Base-by-base conservation (phyloP, 2,329 filamentous ascomycete species). In the Fusarium circinatum region DNA sequence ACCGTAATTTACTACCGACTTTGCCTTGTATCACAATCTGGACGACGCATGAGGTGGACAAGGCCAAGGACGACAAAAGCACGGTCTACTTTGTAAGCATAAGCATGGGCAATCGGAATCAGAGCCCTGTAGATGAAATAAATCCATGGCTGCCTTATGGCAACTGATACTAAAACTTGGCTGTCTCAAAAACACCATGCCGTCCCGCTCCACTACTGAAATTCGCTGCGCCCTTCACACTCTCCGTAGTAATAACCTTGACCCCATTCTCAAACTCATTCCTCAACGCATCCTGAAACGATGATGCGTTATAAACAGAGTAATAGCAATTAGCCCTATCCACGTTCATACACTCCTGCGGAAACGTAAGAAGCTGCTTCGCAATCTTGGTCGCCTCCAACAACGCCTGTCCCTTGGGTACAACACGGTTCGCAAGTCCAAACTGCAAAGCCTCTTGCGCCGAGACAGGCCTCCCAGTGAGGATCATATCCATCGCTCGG, bases 391-490 rank as follows among this genome's bases (percentile, higher is more conserved):
- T 68, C 8, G 65, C 65, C 47, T 67, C 65, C 17, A 13, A 22
- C 36, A 68, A 48, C 1, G 30, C 64, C 12, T 68, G 64, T 7
- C 65, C 64, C 17, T 62, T 62, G 3, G 62, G 52, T 0, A 68
- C 62, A 47, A 68, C 22, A 2, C 62, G 65, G 6, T 68, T 68
- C 8, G 65, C 55, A 0, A 68, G 64, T 8, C 65, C 65, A n/a
- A 62, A 68, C 17, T 68, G 64, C 18, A 68, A 24, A 13, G 65
- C 65, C 15, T 68, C 65, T 4, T 68, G 41, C n/a, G 65, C 65
- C 4, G 58, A 55, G 1, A 68, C 64, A 0, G 64, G 13, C 2
- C 65, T 59, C 3, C 64, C 65, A 10, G 65, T 68, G 6, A 68
- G 64, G 3, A 68, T 68, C 64, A 68, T 68, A 9, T 68, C 65